Evolutionary conservation across 768 basidiomycete genomes (phyloP).

Genomic region (Pisolithus microcarpus): DNA sequence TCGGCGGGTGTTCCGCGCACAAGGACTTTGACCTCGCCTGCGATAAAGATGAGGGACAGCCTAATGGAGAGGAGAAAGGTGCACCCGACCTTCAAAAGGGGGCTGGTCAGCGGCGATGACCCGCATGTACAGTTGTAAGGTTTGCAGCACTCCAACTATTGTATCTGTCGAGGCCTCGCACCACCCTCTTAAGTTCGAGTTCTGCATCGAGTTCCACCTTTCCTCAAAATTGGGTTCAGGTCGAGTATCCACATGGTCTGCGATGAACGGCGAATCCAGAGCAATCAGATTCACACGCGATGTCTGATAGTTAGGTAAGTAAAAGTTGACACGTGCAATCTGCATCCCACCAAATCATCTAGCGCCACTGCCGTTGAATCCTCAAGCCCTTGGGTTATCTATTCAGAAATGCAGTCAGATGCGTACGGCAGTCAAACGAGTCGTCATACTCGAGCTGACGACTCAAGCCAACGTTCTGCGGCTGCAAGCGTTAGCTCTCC

Average conservation of each 20-base stretch:
- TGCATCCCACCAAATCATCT: constrained; percentile 16
- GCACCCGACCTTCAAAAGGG: constrained; percentile 53
- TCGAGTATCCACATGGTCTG: constrained; percentile 31
- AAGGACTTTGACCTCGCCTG: constrained; percentile 64
- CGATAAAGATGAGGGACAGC: constrained; percentile 1
- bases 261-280: constrained; percentile 64
- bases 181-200: constrained; percentile 56
- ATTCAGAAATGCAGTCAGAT: constrained; percentile 4
- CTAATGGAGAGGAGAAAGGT: not conserved
- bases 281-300: constrained; percentile 55
- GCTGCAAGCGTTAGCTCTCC: constrained; percentile 26
- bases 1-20: constrained; percentile 25
- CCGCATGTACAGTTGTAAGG: constrained; percentile 36
- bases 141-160: constrained; percentile 49
- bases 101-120: constrained; percentile 47
- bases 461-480: constrained; percentile 11
- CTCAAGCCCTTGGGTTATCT: constrained; percentile 7
- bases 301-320: constrained; percentile 23
- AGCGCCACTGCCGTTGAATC: not conserved
- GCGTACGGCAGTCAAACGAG: not conserved
- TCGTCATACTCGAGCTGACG: constrained; percentile 7
- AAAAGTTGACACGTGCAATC: not conserved
- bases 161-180: constrained; percentile 49
- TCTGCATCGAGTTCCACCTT: constrained; percentile 49
- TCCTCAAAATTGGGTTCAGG: constrained; percentile 41